A percentile compares a stretch with the other conserved stretches of the same genome.
phyloP scores from a whole-genome alignment of 129 eudicot species.

The Flaveria trinervia region DNA sequence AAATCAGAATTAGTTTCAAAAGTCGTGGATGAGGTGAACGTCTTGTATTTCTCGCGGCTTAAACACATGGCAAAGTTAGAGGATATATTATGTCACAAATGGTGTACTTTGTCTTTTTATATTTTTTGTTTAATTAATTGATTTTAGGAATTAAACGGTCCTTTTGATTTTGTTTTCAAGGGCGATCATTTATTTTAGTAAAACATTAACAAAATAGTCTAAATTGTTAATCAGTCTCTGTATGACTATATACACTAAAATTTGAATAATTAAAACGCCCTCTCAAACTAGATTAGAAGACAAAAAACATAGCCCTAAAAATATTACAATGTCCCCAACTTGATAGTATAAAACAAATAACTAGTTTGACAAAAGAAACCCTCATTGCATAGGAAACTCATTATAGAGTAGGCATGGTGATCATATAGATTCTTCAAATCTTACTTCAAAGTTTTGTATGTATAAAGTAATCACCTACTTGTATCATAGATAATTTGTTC shows the following conservation, averaged over 20 bases:
- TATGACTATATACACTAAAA: too few relatives aligned
- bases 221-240: not conserved
- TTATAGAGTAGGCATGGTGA: slow-evolving; percentile 18
- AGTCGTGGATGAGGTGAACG: too few relatives aligned
- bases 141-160: not conserved
- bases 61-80: too few relatives aligned
- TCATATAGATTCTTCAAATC: slow-evolving; percentile 21
- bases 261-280: not conserved
- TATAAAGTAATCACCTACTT: not conserved
- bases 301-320: slow-evolving; percentile 19
- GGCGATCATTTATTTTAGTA: too few relatives aligned
- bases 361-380: slow-evolving; percentile 23
- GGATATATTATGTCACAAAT: too few relatives aligned
- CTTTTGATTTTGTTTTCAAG: too few relatives aligned
- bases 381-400: not conserved
- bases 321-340: slow-evolving; percentile 14
- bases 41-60: too few relatives aligned
- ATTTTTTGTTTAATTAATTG: not conserved
- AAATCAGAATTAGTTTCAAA: too few relatives aligned
- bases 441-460: slow-evolving; percentile 1
- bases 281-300: slow-evolving; percentile 3
- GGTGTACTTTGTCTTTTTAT: too few relatives aligned
- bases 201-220: not conserved
- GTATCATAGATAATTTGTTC: not conserved
- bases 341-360: slow-evolving; percentile 27